Evolutionary conservation across 306 rosid genomes (phyloP).

Genomic region (Dalbergia oliveri): DNA sequence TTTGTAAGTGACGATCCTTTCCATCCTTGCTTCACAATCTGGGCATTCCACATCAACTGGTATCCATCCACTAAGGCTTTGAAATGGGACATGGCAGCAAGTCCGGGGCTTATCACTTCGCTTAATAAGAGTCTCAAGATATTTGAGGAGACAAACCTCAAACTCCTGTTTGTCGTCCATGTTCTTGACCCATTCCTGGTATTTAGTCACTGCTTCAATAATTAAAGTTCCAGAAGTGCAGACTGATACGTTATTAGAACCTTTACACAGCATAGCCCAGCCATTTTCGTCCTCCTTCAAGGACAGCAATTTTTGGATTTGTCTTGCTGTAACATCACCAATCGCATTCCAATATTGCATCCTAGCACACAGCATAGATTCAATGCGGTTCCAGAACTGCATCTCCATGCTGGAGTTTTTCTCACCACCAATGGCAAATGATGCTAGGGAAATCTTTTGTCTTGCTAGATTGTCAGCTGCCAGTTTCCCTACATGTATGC

Average conservation of each 20-base stretch:
- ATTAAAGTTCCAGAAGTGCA: not conserved
- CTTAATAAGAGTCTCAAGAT: too few relatives aligned
- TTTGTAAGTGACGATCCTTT: slow-evolving; percentile 4
- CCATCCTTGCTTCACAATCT: not conserved
- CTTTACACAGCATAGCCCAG: not conserved
- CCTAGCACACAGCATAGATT: not conserved
- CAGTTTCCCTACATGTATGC: not conserved
- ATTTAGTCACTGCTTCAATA: not conserved
- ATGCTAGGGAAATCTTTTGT: not conserved
- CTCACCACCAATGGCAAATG: not conserved
- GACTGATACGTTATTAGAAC: not conserved
- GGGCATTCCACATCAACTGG: not conserved
- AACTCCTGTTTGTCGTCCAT: not conserved
- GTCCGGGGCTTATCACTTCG: not conserved
- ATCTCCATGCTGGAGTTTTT: not conserved
- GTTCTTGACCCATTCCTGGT: not conserved
- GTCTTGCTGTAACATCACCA: not conserved
- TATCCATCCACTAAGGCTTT: not conserved
- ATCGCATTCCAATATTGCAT: not conserved
- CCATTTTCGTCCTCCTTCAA: not conserved
- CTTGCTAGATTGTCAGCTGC: not conserved
- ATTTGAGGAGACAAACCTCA: not conserved
- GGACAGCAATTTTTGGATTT: not conserved
- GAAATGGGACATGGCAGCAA: not conserved
- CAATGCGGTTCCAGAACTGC: not conserved